Evolutionary conservation across 495 filamentous ascomycete species (phyloP).

Genomic region (Aspergillus cristatus): DNA sequence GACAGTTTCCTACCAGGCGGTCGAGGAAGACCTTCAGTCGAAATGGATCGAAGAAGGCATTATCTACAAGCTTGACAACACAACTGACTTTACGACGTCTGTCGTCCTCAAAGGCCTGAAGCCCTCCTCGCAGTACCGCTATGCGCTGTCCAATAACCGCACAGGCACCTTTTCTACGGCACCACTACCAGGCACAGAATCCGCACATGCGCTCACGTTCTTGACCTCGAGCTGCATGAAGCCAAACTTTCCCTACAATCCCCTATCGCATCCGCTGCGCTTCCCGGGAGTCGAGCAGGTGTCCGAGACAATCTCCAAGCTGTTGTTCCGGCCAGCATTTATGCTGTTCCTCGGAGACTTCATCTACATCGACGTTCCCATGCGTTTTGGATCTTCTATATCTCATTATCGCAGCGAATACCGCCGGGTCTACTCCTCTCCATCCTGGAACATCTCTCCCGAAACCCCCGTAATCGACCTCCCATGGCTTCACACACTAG

Average conservation of each 20-base stretch:
- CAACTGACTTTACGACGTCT: conserved; percentile 71
- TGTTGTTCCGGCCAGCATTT: conserved; percentile 61
- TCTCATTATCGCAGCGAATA: conserved; percentile 85
- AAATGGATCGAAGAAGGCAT: conserved; percentile 59
- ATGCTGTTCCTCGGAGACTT: conserved; percentile 99
- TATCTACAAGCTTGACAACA: conserved; percentile 54
- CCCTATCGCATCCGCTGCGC: conserved; percentile 67
- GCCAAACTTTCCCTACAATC: conserved; percentile 78
- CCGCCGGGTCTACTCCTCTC: conserved; percentile 84
- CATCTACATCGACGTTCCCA: conserved; percentile 91
- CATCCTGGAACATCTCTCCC: conserved; percentile 66
- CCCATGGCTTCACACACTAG: conserved; percentile 91
- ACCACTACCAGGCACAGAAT: conserved; percentile 51
- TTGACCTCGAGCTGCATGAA: conserved; percentile 88
- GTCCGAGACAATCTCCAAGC: conserved; percentile 42
- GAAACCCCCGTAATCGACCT: conserved; percentile 42
- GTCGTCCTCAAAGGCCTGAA: conserved; percentile 47
- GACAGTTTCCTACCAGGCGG: conserved; percentile 50
- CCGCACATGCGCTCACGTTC: conserved; percentile 69
- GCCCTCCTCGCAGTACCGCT: conserved; percentile 64
- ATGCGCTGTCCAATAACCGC: conserved; percentile 72
- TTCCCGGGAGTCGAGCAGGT: conserved; percentile 71
- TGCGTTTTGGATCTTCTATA: conserved; percentile 57
- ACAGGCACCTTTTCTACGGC: conserved; percentile 69
- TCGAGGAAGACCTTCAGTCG: conserved; percentile 6